Percentiles rank a stretch among this genome's conserved stretches.
Evolutionary conservation across 2,329 filamentous ascomycete genomes (phyloP).

Genomic region (Ascochyta viciae-villosae): DNA sequence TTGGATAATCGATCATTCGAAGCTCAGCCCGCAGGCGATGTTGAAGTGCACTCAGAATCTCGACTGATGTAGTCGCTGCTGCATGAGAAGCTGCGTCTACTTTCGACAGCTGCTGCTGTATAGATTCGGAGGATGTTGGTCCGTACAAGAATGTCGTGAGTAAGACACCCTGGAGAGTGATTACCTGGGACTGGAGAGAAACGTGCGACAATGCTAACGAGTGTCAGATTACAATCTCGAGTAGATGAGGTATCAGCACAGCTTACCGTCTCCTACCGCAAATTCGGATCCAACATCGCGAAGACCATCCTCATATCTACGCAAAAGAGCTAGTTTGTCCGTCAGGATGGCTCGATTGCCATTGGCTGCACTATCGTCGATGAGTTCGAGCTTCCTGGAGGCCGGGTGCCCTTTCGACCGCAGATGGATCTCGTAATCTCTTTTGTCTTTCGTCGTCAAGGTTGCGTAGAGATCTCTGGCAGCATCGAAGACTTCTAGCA

Average conservation of each 20-base stretch:
- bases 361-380: slow-evolving; percentile 34
- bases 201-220: slow-evolving; percentile 39
- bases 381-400: slow-evolving; percentile 35
- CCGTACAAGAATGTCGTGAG: slow-evolving; percentile 46
- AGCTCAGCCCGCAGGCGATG: slow-evolving; percentile 32
- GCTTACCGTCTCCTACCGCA: slow-evolving; percentile 44
- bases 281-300: slow-evolving; percentile 39
- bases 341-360: slow-evolving; percentile 40
- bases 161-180: slow-evolving; percentile 42
- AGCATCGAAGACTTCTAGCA: slow-evolving; percentile 47
- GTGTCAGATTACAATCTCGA: not conserved
- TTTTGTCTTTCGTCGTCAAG: slow-evolving; percentile 41
- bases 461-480: slow-evolving; percentile 43
- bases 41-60: slow-evolving; percentile 36
- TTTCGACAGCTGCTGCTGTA: slow-evolving; percentile 41
- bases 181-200: slow-evolving; percentile 45
- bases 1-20: slow-evolving; percentile 14
- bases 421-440: slow-evolving; percentile 39
- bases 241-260: not conserved
- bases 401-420: slow-evolving; percentile 39
- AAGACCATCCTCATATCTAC: slow-evolving; percentile 40
- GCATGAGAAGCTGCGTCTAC: slow-evolving; percentile 40
- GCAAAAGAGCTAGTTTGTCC: slow-evolving; percentile 42
- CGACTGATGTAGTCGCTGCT: slow-evolving; percentile 38
- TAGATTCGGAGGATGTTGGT: slow-evolving; percentile 40